Percentiles rank a stretch among this genome's conserved stretches.
phyloP scores from a whole-genome alignment of 2,329 filamentous ascomycete species.

The Phialemoniopsis sp. region DNA sequence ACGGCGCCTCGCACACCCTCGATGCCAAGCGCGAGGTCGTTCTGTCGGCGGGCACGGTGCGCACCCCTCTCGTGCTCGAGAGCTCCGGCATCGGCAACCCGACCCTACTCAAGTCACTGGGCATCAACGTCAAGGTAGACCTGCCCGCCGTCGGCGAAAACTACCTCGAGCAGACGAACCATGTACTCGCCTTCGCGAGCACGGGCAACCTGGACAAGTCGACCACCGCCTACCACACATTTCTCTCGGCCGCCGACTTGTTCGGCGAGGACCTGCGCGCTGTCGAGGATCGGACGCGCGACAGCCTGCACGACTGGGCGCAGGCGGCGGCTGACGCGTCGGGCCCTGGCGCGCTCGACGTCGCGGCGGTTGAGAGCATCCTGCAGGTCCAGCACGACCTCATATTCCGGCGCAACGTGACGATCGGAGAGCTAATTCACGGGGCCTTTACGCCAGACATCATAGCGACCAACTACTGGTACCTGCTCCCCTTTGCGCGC shows the following conservation, averaged over 20 bases:
- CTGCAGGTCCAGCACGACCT: conserved; percentile 41
- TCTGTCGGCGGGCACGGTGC: conserved; percentile 42
- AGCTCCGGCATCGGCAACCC: conserved; percentile 46
- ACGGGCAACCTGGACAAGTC: conserved; percentile 1
- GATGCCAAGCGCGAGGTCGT: conserved; percentile 41
- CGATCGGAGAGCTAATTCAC: conserved; percentile 42
- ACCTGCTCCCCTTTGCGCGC: conserved; percentile 30
- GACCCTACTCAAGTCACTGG: conserved; percentile 30
- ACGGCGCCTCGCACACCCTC: conserved; percentile 26
- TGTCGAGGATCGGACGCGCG: conserved; percentile 16
- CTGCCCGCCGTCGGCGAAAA: conserved; percentile 49
- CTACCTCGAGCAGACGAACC: conserved; percentile 44
- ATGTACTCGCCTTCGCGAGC: conserved; percentile 15
- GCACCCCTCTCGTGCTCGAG: conserved; percentile 48
- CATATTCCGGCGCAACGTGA: conserved; percentile 38
- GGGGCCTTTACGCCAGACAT: conserved; percentile 18
- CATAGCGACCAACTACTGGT: conserved; percentile 31
- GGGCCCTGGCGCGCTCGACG: conserved; percentile 18
- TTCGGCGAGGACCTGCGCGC: conserved; percentile 20
- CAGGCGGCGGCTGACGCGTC: conserved; percentile 16
- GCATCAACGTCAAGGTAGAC: conserved; percentile 37
- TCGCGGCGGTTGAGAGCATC: conserved; percentile 29
- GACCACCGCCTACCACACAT: conserved; percentile 20
- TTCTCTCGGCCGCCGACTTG: conserved; percentile 25
- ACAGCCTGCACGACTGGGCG: conserved; percentile 23